These are phyloP conservation scores for Crithidia thermophila DNA, from an alignment of 208 protist genomes.

Conservation along the genomic window DNA sequence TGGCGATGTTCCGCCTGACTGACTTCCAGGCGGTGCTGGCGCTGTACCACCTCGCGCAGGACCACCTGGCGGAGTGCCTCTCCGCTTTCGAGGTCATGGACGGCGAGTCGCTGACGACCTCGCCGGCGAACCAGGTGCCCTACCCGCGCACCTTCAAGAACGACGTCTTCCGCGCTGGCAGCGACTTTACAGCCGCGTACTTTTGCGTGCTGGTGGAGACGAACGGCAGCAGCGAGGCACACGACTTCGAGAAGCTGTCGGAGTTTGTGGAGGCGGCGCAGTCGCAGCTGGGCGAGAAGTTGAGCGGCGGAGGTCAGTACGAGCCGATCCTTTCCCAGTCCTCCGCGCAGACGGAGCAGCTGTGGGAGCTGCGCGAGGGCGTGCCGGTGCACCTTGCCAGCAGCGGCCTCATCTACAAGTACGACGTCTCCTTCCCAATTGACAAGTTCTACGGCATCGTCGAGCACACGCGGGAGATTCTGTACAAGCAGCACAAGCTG, in stretches of 20 bases:
- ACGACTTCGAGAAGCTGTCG: constrained; percentile 88
- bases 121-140: constrained; percentile 42
- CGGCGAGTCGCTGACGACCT: constrained; percentile 65
- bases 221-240: constrained; percentile 85
- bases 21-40: constrained; percentile 75
- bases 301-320: constrained; percentile 37
- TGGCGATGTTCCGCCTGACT: constrained; percentile 80
- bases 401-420: constrained; percentile 73
- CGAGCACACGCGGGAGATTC: constrained; percentile 70
- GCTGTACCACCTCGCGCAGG: constrained; percentile 78
- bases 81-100: constrained; percentile 96
- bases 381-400: constrained; percentile 64
- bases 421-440: constrained; percentile 83
- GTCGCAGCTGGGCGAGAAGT: constrained; percentile 38
- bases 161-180: constrained; percentile 41
- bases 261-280: constrained; percentile 56
- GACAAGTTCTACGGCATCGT: constrained; percentile 82
- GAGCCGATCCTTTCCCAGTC: constrained; percentile 76
- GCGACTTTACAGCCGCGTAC: constrained; percentile 54
- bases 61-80: constrained; percentile 90
- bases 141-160: constrained; percentile 55
- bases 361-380: constrained; percentile 77
- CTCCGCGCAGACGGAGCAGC: constrained; percentile 41
- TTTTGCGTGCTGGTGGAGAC: constrained; percentile 96
- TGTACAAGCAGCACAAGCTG: constrained; percentile 54